phyloP scores from a whole-genome alignment of 306 rosid genomes.

The Clitoria ternatea region DNA sequence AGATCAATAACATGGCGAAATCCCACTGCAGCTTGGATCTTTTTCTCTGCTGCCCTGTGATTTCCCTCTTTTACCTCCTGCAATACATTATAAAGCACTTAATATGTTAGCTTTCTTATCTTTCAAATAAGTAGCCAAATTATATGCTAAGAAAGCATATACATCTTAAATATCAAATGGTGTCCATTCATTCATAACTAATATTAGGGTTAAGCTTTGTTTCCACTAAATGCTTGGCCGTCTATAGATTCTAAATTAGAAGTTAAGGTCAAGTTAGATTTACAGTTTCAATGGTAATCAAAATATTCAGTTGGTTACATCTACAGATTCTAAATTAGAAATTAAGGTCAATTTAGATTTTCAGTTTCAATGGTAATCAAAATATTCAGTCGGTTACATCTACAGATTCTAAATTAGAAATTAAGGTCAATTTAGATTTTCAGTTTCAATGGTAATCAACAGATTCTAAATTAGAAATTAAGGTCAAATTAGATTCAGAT shows the following conservation, averaged over 20 bases:
- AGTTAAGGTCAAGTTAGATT: no score
- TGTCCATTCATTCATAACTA: neutral
- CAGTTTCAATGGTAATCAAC: no score
- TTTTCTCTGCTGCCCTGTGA: slow-evolving; percentile 44
- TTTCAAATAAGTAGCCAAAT: slow-evolving; percentile 6
- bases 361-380: neutral
- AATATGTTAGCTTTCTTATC: slow-evolving; percentile 17
- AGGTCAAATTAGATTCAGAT: neutral
- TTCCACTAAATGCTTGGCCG: slow-evolving; percentile 12
- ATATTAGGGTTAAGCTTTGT: neutral
- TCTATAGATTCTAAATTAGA: no score
- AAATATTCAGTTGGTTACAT: no score
- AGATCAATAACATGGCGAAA: slow-evolving; percentile 96
- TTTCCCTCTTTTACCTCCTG: slow-evolving; percentile 71
- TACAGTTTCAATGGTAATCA: no score
- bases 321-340: slow-evolving; percentile 18
- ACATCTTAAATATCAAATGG: neutral
- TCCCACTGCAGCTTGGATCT: slow-evolving; percentile 75
- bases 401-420: no score
- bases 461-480: slow-evolving; percentile 19
- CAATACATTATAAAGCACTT: slow-evolving; percentile 28
- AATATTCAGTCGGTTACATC: neutral
- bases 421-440: no score
- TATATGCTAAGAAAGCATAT: slow-evolving; percentile 9
- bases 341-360: slow-evolving; percentile 1